These are phyloP conservation scores for Eucalyptus microcorys DNA, from an alignment of 345 rosid genomes.

Conservation along the genomic window DNA sequence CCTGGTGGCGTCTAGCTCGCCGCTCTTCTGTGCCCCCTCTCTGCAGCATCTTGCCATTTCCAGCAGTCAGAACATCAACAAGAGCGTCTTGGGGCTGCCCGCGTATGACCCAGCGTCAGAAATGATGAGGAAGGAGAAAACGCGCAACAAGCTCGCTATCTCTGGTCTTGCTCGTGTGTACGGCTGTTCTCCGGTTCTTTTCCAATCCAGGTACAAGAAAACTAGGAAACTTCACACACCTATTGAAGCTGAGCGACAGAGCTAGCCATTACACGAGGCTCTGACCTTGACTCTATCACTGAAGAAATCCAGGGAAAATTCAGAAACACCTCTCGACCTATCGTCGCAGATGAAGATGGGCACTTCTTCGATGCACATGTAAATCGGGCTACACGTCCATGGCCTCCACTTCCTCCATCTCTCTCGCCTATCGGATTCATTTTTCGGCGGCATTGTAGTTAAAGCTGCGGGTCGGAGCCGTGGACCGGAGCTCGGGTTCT, in stretches of 20 bases:
- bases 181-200: slow-evolving; percentile 26
- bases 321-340: slow-evolving; percentile 45
- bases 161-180: slow-evolving; percentile 56
- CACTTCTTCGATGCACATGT: slow-evolving; percentile 12
- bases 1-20: no score
- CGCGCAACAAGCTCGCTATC: slow-evolving; percentile 64
- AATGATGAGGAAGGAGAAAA: slow-evolving; percentile 43
- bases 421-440: neutral
- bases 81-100: neutral
- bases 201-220: no score
- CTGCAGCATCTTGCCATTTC: no score
- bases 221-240: no score
- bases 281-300: slow-evolving; percentile 64
- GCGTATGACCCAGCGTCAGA: slow-evolving; percentile 27
- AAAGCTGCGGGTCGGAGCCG: slow-evolving; percentile 7
- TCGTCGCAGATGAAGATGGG: slow-evolving; percentile 54
- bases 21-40: no score
- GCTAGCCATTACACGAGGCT: slow-evolving; percentile 72
- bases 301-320: slow-evolving; percentile 58
- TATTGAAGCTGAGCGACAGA: slow-evolving; percentile 43
- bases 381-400: slow-evolving; percentile 6
- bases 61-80: neutral
- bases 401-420: slow-evolving; percentile 41
- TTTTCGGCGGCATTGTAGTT: slow-evolving; percentile 1
- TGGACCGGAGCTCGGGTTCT: neutral